Conservation (phyloP, 179 eudicot species). For the Beta corolliflora region DNA sequence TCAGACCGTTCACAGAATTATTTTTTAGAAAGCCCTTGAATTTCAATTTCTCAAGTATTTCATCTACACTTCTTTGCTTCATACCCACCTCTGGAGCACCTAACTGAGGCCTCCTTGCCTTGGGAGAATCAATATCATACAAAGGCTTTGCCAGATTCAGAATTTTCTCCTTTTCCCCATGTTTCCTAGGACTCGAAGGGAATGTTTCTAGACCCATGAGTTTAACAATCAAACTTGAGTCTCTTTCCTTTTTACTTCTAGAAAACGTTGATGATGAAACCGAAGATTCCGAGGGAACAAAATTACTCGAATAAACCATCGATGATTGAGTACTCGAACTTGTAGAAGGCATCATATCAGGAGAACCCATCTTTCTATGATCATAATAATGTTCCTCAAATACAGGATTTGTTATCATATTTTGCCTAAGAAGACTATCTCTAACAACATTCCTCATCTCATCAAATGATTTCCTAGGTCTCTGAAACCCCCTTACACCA, state of each 20-base stretch:
- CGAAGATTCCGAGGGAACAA: slow-evolving; percentile 51
- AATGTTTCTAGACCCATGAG: slow-evolving; percentile 81
- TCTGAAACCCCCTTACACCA: slow-evolving; percentile 31
- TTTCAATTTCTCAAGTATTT: slow-evolving; percentile 54
- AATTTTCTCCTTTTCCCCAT: slow-evolving; percentile 31
- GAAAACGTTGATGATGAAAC: slow-evolving; percentile 46
- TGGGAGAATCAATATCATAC: slow-evolving; percentile 53
- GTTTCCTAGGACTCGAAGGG: slow-evolving; percentile 37
- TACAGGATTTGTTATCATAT: slow-evolving; percentile 43
- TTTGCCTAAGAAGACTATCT: slow-evolving; percentile 68
- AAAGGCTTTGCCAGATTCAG: slow-evolving; percentile 36
- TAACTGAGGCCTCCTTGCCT: slow-evolving; percentile 44
- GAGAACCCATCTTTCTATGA: slow-evolving; percentile 31
- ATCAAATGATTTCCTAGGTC: slow-evolving; percentile 14
- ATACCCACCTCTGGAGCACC: slow-evolving; percentile 34
- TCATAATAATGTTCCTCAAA: slow-evolving; percentile 35
- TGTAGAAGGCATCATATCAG: slow-evolving; percentile 57
- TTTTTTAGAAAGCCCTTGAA: slow-evolving; percentile 58
- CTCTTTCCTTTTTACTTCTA: slow-evolving; percentile 40
- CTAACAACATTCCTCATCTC: slow-evolving; percentile 52
- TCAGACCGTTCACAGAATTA: slow-evolving; percentile 28
- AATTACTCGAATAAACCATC: slow-evolving; percentile 38
- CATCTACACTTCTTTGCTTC: slow-evolving; percentile 49
- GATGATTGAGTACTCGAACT: slow-evolving; percentile 65
- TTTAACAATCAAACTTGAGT: slow-evolving; percentile 66